phyloP scores from a whole-genome alignment of 1,284 basidiomycete species.

The Anthracocystis panici-leucophaei region DNA sequence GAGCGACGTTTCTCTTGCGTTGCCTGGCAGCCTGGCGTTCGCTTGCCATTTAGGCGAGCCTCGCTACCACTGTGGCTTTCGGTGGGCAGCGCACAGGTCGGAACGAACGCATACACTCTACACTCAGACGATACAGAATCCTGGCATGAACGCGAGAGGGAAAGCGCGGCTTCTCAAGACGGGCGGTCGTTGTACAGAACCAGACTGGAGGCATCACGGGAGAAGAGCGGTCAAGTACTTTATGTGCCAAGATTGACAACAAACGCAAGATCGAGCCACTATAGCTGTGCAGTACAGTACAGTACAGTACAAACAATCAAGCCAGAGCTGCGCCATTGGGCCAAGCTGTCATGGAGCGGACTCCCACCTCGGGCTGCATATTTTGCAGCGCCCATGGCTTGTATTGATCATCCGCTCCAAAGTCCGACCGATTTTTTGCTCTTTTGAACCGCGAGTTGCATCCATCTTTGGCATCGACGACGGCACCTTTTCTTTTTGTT shows the following conservation, averaged over 20 bases:
- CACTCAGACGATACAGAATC: background rate
- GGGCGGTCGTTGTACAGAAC: too few relatives aligned
- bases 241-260: too few relatives aligned
- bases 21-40: slow-evolving; percentile 6
- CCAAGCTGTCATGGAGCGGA: slow-evolving; percentile 12
- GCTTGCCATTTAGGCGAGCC: slow-evolving; percentile 6
- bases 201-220: too few relatives aligned
- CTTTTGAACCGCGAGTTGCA: too few relatives aligned
- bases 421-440: slow-evolving; percentile 9
- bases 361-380: slow-evolving; percentile 32
- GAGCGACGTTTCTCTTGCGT: background rate
- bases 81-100: background rate
- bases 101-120: background rate
- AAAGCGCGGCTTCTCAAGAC: too few relatives aligned
- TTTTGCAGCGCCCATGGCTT: slow-evolving; percentile 11
- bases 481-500: too few relatives aligned
- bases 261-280: background rate
- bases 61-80: slow-evolving; percentile 9
- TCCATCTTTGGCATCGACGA: too few relatives aligned
- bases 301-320: background rate
- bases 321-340: background rate
- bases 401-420: slow-evolving; percentile 16
- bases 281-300: slow-evolving; percentile 3
- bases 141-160: background rate
- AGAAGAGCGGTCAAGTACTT: too few relatives aligned